A percentile compares a stretch with the other conserved stretches of the same genome.
Evolutionary conservation across 495 filamentous ascomycete genomes (phyloP).

Genomic region (Rhizodiscina lignyota): DNA sequence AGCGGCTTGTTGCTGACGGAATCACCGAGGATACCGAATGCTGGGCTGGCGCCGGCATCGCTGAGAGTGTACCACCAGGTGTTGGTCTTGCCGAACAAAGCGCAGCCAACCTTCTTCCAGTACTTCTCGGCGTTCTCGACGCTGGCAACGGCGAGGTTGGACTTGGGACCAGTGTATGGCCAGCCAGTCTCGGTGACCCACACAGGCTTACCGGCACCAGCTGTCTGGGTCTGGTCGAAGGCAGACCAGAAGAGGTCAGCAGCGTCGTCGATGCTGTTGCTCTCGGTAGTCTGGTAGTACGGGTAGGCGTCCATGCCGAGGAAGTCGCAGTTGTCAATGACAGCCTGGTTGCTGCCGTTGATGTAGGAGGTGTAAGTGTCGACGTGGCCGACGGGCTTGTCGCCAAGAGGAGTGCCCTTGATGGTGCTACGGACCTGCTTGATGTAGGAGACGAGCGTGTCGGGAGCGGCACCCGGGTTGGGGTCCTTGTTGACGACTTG

Average conservation of each 20-base stretch:
- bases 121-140: slow-evolving; percentile 2
- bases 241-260: slow-evolving; percentile 30
- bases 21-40: not conserved
- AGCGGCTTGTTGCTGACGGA: too few relatives aligned
- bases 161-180: slow-evolving; percentile 1
- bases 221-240: slow-evolving; percentile 33
- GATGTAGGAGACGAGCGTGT: too few relatives aligned
- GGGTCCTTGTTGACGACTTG: too few relatives aligned
- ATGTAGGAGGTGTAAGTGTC: too few relatives aligned
- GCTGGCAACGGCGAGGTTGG: slow-evolving; percentile 1
- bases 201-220: slow-evolving; percentile 20
- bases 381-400: too few relatives aligned
- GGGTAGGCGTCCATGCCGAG: slow-evolving; percentile 4
- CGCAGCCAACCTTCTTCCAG: slow-evolving; percentile 1
- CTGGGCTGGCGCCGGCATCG: slow-evolving; percentile 10
- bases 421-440: too few relatives aligned
- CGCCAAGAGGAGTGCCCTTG: too few relatives aligned
- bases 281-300: slow-evolving; percentile 7
- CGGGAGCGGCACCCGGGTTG: too few relatives aligned
- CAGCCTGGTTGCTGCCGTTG: too few relatives aligned
- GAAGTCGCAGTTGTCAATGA: slow-evolving; percentile 19
- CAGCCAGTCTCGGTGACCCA: slow-evolving; percentile 6
- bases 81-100: slow-evolving; percentile 1
- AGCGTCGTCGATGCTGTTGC: slow-evolving; percentile 27
- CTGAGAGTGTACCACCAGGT: slow-evolving; percentile 3